Conservation (phyloP, 2,329 filamentous ascomycete species). For the Biscogniauxia marginata region DNA sequence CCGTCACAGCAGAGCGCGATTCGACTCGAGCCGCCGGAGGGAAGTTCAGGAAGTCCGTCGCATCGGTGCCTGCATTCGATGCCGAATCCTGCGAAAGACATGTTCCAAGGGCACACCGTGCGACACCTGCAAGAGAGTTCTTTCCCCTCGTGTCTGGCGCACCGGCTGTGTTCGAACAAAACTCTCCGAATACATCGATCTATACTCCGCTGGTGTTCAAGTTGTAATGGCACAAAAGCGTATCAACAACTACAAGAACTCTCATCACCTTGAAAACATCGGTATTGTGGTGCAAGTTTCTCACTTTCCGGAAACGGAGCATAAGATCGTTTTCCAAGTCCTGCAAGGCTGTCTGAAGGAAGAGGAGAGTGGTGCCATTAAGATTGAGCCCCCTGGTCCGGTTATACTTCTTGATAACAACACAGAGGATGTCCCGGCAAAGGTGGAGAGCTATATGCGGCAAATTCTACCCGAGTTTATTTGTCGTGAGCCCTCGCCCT, state of each 20-base stretch:
- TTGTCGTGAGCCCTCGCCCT: conserved; percentile 57
- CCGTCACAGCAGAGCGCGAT: conserved; percentile 56
- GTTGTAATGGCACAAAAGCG: conserved; percentile 60
- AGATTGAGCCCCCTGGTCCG: conserved; percentile 23
- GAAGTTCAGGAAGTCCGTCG: conserved; percentile 65
- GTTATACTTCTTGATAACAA: conserved; percentile 61
- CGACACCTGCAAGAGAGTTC: conserved; percentile 61
- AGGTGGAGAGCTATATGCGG: conserved; percentile 61
- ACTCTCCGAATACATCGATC: conserved; percentile 59
- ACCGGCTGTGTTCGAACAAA: conserved; percentile 62
- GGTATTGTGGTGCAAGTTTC: conserved; percentile 55
- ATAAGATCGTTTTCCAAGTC: conserved; percentile 44
- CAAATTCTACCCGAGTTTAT: conserved; percentile 57
- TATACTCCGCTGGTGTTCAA: conserved; percentile 64
- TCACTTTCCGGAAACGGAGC: conserved; percentile 54
- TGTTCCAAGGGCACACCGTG: conserved; percentile 65
- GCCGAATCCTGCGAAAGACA: conserved; percentile 64
- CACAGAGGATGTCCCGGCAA: conserved; percentile 57
- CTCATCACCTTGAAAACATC: conserved; percentile 47
- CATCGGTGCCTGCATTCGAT: conserved; percentile 64
- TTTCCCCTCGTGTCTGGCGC: conserved; percentile 64
- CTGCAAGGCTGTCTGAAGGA: conserved; percentile 38
- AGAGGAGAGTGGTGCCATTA: conserved; percentile 32
- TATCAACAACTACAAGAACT: conserved; percentile 53
- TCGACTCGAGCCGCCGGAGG: conserved; percentile 57